Conservation (phyloP, 257 asterid species). For the Solanum bulbocastanum region DNA sequence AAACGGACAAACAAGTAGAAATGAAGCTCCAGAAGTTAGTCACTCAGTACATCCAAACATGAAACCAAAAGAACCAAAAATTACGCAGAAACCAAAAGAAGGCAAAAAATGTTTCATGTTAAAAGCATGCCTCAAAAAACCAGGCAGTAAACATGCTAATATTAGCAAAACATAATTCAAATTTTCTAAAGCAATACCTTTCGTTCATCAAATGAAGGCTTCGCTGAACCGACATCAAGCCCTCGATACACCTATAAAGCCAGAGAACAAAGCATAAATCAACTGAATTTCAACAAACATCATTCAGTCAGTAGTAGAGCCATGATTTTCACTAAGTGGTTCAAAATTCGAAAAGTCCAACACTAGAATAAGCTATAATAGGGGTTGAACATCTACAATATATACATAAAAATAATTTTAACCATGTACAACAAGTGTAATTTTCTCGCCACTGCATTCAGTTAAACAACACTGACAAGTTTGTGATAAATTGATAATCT, state of each 20-base stretch:
- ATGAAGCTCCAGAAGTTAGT: not conserved
- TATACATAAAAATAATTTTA: not conserved
- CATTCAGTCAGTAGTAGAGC: not conserved
- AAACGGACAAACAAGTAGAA: not conserved
- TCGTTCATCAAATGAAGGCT: slow-evolving; percentile 64
- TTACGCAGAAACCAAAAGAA: not conserved
- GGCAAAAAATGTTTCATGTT: not conserved
- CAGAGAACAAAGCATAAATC: not conserved
- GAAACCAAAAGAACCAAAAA: not conserved
- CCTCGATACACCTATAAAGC: slow-evolving; percentile 69
- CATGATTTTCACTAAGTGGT: not conserved
- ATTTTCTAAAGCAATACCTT: slow-evolving; percentile 29
- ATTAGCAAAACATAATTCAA: not conserved
- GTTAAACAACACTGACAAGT: not conserved
- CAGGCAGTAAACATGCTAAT: not conserved
- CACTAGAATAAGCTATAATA: not conserved
- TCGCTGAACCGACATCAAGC: slow-evolving; percentile 90
- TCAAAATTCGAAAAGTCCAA: too few species aligned
- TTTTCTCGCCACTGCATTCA: not conserved
- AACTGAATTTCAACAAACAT: not conserved
- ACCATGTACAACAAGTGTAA: not conserved
- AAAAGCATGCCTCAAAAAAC: not conserved
- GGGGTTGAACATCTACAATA: not conserved
- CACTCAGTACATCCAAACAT: not conserved
- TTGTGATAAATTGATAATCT: not conserved